Evolutionary conservation across 2,329 filamentous ascomycete genomes (phyloP).

Genomic region (Nemania diffusa): DNA sequence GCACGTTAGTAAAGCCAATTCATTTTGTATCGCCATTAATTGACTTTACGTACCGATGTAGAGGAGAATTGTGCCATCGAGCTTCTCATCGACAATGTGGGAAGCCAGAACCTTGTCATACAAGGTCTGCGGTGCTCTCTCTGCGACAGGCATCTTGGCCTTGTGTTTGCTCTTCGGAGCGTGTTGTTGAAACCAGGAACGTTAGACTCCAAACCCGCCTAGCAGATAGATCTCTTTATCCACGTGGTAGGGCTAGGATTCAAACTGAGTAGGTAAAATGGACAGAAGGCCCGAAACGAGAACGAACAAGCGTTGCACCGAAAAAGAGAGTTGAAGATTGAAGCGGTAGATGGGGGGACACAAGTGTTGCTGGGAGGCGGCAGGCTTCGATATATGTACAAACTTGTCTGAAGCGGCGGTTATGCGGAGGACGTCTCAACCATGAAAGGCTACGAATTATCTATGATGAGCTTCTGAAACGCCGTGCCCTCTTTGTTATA

Average conservation of each 20-base stretch:
- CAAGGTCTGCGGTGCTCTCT: conserved; percentile 74
- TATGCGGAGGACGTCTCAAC: background rate
- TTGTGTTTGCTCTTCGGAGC: conserved; percentile 12
- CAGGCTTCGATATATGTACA: conserved; percentile 4
- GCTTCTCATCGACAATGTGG: conserved; percentile 95
- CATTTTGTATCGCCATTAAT: conserved; percentile 12
- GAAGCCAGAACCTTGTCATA: conserved; percentile 98
- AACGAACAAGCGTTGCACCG: background rate
- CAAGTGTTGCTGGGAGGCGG: background rate
- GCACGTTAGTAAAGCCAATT: conserved; percentile 29
- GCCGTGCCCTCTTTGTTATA: background rate
- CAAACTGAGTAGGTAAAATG: background rate
- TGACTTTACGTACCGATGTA: conserved; percentile 79
- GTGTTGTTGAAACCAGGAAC: conserved; percentile 20
- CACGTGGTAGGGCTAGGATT: background rate
- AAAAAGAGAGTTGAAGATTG: background rate
- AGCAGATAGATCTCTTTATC: background rate
- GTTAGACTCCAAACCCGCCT: background rate
- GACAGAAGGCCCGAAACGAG: background rate
- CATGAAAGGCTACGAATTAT: conserved; percentile 1
- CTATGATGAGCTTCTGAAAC: background rate
- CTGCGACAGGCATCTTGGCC: conserved; percentile 69
- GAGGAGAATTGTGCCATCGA: conserved; percentile 89
- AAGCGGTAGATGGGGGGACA: background rate
- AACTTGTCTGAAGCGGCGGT: background rate